Evolutionary conservation across 352 stramenopile genomes (phyloP), one percentile per base, ranked within the genome.

Genomic region (Globisporangium megalacanthum): DNA sequence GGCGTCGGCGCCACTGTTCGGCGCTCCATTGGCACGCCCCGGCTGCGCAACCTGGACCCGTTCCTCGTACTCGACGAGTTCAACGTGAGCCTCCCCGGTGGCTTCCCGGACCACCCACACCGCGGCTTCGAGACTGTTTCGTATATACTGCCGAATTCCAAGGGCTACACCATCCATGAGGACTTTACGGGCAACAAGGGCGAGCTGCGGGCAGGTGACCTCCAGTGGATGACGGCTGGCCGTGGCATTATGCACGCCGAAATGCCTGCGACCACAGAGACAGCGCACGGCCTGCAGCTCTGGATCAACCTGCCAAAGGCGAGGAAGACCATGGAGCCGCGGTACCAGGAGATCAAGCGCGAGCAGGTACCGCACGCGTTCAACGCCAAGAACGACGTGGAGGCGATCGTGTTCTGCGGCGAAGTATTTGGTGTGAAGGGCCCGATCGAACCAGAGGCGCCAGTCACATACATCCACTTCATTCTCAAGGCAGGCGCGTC

Each of bases 91-190:
- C 46, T 82, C 0, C 72, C 88, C 2, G 86, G 91, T 35, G 90
- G 90, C 1, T 97, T 97, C 74, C 83, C 90, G 2, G 71, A 89
- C 35, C 92, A 98, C 73, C 88, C 88, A 19, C 92, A 98, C 69
- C 67, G 88, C 49, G 92, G 92, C 20, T 97, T 98, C 56, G 76
- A 96, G 51, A 98, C 89, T 1, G 72, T 98, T 1, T 97, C 92
- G 20, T 97, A 96, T 68, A 77, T 94, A 68, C 61, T 97, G 10
- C 73, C 73, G 25, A 70, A 61, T 0, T 79, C 70, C 7, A 73
- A 88, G 52, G 90, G 92, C 31, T 74, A 82, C 22, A 92, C 97
- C 68, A 58, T 63, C 0, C 92, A 98, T 63, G 72, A 92, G 48
- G 91, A 97, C 74, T 95, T 86, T 61, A 29, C 25, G 25, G 25